Evolutionary conservation across 1,139 yeast species (phyloP).

Genomic region (Candida albicans): DNA sequence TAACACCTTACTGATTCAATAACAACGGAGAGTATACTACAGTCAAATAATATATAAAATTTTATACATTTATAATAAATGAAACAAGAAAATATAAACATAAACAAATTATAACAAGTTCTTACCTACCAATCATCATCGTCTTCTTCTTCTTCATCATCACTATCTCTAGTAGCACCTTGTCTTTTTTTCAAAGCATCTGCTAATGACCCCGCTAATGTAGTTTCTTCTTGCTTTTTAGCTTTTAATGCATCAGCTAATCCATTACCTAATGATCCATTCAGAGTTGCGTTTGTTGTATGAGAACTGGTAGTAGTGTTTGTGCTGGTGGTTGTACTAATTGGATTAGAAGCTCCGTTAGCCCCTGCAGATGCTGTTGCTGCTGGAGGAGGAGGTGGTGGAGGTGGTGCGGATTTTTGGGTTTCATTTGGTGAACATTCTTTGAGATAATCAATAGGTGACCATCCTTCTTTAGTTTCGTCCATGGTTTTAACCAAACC

Average conservation of each 20-base stretch:
- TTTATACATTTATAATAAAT: no score
- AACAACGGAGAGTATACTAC: no score
- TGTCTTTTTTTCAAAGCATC: constrained; percentile 86
- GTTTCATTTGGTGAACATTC: constrained; percentile 48
- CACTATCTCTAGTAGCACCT: constrained; percentile 70
- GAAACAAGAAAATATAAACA: background rate
- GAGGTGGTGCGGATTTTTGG: constrained; percentile 29
- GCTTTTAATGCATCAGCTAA: constrained; percentile 75
- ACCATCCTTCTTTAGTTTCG: constrained; percentile 90
- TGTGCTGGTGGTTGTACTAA: constrained; percentile 14
- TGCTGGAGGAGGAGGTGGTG: constrained; percentile 32
- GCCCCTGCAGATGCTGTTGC: constrained; percentile 9
- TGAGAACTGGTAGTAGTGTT: constrained; percentile 14
- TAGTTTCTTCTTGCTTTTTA: constrained; percentile 61
- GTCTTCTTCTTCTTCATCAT: constrained; percentile 75
- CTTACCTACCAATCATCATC: constrained; percentile 46
- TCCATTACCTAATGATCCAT: constrained; percentile 52
- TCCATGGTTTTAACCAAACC: constrained; percentile 79
- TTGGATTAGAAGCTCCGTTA: constrained; percentile 10
- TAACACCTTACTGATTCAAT: no score
- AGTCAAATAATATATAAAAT: no score
- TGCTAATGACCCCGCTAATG: constrained; percentile 83
- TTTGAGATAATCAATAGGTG: constrained; percentile 87
- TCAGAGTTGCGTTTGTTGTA: constrained; percentile 14
- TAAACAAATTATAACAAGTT: background rate